Evolutionary conservation across 768 basidiomycete species (phyloP).

Genomic region (Pleurotus ostreatus): DNA sequence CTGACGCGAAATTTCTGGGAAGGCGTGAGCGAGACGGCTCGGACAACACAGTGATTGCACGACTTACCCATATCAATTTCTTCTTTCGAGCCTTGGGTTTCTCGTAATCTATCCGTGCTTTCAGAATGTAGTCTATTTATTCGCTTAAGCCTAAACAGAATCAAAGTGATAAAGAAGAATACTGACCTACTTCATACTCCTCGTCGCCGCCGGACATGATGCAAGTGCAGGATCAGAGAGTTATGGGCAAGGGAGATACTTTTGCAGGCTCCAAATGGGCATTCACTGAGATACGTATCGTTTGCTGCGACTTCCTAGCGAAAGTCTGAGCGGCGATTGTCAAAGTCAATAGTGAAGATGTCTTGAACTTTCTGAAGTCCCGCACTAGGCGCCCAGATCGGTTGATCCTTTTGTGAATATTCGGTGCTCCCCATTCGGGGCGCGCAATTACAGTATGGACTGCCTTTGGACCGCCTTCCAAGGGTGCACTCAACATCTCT

Average conservation of each 20-base stretch:
- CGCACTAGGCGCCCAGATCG: not conserved
- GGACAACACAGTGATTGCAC: slow-evolving; percentile 7
- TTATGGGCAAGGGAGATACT: too few species aligned
- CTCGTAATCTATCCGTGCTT: slow-evolving; percentile 39
- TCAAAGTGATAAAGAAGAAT: not conserved
- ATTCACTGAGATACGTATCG: too few species aligned
- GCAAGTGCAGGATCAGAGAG: not conserved
- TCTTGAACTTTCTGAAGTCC: too few species aligned
- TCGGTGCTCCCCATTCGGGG: too few species aligned
- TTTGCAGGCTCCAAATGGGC: too few species aligned
- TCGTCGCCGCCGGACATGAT: slow-evolving; percentile 33
- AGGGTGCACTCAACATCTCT: not conserved
- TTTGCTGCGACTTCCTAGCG: too few species aligned
- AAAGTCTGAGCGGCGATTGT: too few species aligned
- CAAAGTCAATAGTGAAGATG: too few species aligned
- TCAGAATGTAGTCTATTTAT: slow-evolving; percentile 44
- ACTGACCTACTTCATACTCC: slow-evolving; percentile 71
- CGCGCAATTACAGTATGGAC: not conserved
- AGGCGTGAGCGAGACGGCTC: slow-evolving; percentile 9
- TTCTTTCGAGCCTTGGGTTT: slow-evolving; percentile 31
- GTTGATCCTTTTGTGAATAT: not conserved
- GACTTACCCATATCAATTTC: slow-evolving; percentile 48
- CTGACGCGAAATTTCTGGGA: slow-evolving; percentile 54
- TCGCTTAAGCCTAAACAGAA: slow-evolving; percentile 6
- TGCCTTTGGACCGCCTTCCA: not conserved